Conservation (phyloP, 1,139 yeast species). For the Wickerhamiella infanticola region DNA sequence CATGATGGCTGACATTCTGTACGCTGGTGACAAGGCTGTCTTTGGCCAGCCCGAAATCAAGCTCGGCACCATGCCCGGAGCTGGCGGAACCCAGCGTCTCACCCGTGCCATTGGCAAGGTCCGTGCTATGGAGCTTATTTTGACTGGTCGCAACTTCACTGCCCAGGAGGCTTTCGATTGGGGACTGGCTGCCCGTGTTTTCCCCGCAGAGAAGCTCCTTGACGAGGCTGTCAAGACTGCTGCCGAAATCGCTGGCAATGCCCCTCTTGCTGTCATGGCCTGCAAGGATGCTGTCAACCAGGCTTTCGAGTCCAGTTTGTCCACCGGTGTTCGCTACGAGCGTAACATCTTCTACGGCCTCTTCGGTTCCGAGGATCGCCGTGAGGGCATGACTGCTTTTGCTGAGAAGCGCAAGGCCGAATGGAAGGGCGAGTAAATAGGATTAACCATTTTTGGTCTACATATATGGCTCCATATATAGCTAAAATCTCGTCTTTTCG, state of each 20-base stretch:
- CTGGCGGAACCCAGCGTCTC: conserved; percentile 38
- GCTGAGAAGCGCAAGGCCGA: conserved; percentile 32
- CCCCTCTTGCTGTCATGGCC: conserved; percentile 32
- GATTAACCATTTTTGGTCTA: too few relatives aligned
- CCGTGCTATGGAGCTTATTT: conserved; percentile 33
- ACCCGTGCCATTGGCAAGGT: conserved; percentile 34
- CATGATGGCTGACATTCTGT: conserved; percentile 36
- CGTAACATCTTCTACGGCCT: conserved; percentile 31
- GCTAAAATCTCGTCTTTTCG: too few relatives aligned
- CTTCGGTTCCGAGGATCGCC: conserved; percentile 33
- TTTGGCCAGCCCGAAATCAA: conserved; percentile 42
- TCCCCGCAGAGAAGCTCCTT: conserved; percentile 28
- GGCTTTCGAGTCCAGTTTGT: conserved; percentile 26
- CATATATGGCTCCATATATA: too few relatives aligned
- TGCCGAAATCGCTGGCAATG: conserved; percentile 26
- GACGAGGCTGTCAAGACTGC: conserved; percentile 34
- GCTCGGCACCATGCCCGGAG: conserved; percentile 38
- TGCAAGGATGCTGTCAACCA: conserved; percentile 33
- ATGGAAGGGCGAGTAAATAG: conserved; percentile 23
- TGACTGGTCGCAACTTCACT: conserved; percentile 32
- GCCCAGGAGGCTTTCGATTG: conserved; percentile 33
- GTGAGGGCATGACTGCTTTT: conserved; percentile 38
- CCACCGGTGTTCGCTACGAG: conserved; percentile 30
- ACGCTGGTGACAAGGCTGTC: conserved; percentile 34
- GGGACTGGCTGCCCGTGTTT: conserved; percentile 34